Conservation (phyloP, 2,329 filamentous ascomycete genomes). For the Pseudogymnoascus sp. region DNA sequence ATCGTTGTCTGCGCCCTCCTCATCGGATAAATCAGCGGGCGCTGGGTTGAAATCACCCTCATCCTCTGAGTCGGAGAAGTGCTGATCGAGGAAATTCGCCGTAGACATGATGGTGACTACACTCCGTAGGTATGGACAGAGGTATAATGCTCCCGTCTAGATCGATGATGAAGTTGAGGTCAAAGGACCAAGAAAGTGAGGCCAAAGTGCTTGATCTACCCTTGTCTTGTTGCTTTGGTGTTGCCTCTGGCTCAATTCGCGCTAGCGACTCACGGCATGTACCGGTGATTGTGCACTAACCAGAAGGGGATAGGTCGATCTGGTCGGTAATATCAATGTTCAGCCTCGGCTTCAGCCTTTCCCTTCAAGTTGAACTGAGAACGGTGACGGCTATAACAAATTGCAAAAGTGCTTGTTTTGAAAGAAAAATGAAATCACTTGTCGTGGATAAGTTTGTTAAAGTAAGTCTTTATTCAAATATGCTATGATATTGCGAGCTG, state of each 20-base stretch:
- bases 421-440: constrained; percentile 32
- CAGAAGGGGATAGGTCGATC: neutral
- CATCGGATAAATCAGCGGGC: constrained; percentile 64
- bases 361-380: neutral
- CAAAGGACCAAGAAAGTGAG: constrained; percentile 7
- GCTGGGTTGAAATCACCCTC: constrained; percentile 86
- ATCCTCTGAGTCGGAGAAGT: constrained; percentile 58
- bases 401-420: neutral
- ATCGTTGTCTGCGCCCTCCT: constrained; percentile 41
- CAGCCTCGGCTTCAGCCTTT: constrained; percentile 9
- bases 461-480: constrained; percentile 19
- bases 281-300: neutral
- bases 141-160: constrained; percentile 1
- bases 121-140: neutral
- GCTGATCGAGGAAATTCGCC: constrained; percentile 12
- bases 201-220: constrained; percentile 7
- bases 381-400: neutral
- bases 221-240: constrained; percentile 8
- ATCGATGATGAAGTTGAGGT: constrained; percentile 6
- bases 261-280: constrained; percentile 1
- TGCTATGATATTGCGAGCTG: constrained; percentile 14
- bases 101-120: constrained; percentile 7
- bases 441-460: constrained; percentile 30
- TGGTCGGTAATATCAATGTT: neutral
- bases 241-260: constrained; percentile 5